phyloP scores from a whole-genome alignment of 75 land plant species.

The Larix kaempferi region DNA sequence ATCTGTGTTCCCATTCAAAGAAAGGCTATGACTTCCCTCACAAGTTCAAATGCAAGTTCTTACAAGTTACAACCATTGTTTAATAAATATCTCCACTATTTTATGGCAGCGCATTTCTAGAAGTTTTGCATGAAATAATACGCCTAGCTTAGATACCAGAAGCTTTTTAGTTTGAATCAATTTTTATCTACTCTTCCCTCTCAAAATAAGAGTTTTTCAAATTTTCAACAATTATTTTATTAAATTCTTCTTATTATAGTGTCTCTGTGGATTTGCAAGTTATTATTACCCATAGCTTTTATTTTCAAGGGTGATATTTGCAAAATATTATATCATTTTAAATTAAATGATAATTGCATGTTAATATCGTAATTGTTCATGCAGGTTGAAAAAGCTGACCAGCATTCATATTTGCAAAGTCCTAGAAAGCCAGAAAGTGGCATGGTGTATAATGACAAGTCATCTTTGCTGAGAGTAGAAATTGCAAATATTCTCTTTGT shows the following conservation, averaged over 20 bases:
- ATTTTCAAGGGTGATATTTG: not conserved
- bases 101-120: not conserved
- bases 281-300: not conserved
- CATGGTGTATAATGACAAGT: slow-evolving; percentile 16
- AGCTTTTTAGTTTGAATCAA: not conserved
- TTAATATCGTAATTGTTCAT: not conserved
- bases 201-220: not conserved
- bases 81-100: not conserved
- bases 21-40: too few relatives aligned
- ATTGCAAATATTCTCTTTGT: slow-evolving; percentile 73
- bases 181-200: too few relatives aligned
- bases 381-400: slow-evolving; percentile 57
- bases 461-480: slow-evolving; percentile 53
- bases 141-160: not conserved
- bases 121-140: not conserved
- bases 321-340: not conserved
- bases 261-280: not conserved
- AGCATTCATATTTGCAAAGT: slow-evolving; percentile 31
- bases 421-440: slow-evolving; percentile 23
- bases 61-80: not conserved
- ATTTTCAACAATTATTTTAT: not conserved
- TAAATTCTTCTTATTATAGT: not conserved
- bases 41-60: too few relatives aligned
- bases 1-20: too few relatives aligned
- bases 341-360: not conserved